Percentiles rank a stretch among this genome's conserved stretches.
phyloP scores from a whole-genome alignment of 176 grass and related monocot genomes.

The Pontederia crassipes region DNA sequence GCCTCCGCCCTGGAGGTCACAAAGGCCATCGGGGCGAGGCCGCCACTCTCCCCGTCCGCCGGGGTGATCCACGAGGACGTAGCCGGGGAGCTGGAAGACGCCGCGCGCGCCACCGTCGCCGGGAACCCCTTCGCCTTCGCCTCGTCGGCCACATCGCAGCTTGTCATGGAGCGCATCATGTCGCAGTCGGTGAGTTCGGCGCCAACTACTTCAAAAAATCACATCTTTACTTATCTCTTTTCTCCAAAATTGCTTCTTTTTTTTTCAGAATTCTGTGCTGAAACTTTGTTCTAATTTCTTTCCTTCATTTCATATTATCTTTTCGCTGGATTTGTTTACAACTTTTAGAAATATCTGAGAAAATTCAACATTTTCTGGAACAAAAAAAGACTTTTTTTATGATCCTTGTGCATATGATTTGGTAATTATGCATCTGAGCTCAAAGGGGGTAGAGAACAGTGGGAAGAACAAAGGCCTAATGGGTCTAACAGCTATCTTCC shows the following conservation, averaged over 20 bases:
- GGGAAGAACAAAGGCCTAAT: no score
- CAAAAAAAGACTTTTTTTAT: neutral
- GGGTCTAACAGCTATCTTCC: no score
- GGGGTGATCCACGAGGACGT: conserved; percentile 38
- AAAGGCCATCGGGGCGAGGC: conserved; percentile 25
- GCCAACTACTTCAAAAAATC: neutral
- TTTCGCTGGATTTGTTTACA: neutral
- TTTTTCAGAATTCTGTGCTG: no score
- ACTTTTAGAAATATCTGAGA: neutral
- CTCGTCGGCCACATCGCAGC: conserved; percentile 74
- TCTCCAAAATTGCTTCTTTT: neutral
- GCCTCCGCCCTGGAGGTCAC: conserved; percentile 59
- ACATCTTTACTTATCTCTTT: neutral
- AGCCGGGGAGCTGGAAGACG: conserved; percentile 47
- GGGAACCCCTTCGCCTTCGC: conserved; percentile 91
- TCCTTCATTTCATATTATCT: neutral
- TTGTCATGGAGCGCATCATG: conserved; percentile 90
- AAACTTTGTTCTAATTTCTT: neutral
- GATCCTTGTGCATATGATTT: no score
- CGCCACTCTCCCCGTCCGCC: neutral
- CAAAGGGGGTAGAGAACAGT: no score
- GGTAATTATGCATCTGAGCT: no score
- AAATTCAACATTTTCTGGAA: neutral
- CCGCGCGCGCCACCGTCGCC: conserved; percentile 11
- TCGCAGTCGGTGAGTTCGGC: conserved; percentile 49